These are phyloP conservation scores for Suillus tomentosus DNA, from an alignment of 768 basidiomycete genomes.

Conservation along the genomic window DNA sequence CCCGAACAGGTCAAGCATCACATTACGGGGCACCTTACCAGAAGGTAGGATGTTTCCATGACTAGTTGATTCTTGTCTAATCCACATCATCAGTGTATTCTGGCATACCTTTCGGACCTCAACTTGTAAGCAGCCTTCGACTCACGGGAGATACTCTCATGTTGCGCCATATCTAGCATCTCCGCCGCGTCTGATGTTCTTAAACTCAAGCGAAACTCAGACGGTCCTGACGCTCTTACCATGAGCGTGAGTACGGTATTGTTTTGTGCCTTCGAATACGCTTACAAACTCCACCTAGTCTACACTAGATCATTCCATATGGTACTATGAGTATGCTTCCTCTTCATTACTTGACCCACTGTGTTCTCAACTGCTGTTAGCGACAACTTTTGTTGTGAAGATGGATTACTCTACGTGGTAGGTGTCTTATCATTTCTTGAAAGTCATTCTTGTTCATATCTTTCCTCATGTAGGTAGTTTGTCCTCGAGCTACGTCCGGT, in stretches of 20 bases:
- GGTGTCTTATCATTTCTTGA: slow-evolving; percentile 25
- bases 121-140: slow-evolving; percentile 56
- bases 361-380: slow-evolving; percentile 37
- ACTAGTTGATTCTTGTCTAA: slow-evolving; percentile 10
- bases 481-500: slow-evolving; percentile 64
- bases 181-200: slow-evolving; percentile 53
- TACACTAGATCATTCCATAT: slow-evolving; percentile 77
- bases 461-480: slow-evolving; percentile 50
- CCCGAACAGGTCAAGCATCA: slow-evolving; percentile 54
- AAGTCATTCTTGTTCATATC: slow-evolving; percentile 1
- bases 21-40: slow-evolving; percentile 73
- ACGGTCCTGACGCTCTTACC: slow-evolving; percentile 50
- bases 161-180: slow-evolving; percentile 45
- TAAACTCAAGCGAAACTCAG: slow-evolving; percentile 50
- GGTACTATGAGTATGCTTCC: slow-evolving; percentile 67
- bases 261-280: slow-evolving; percentile 7
- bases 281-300: slow-evolving; percentile 43
- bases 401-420: slow-evolving; percentile 81
- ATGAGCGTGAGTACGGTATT: slow-evolving; percentile 57
- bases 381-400: slow-evolving; percentile 73
- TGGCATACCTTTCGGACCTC: slow-evolving; percentile 78
- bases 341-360: neutral
- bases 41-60: slow-evolving; percentile 48
- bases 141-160: slow-evolving; percentile 14
- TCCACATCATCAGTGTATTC: slow-evolving; percentile 58